Base-by-base conservation (phyloP, 306 rosid genomes). In the Fragaria ananassa region DNA sequence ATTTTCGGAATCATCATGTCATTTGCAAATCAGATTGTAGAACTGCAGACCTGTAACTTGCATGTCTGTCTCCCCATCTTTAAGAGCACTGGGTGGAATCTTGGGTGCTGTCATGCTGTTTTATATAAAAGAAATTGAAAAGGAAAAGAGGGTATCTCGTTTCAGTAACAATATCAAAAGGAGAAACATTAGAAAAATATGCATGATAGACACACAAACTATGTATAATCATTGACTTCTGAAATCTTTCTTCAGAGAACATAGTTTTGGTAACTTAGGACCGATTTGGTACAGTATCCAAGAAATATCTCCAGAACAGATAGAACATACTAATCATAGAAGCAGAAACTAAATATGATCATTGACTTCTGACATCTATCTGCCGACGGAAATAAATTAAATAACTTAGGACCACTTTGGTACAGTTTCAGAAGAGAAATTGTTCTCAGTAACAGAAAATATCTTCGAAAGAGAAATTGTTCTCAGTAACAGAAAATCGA, bases 31-130 rank as follows among this genome's bases (percentile, higher is more conserved):
- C 67, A 63, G 49, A 84, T 44, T 57, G 41, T 56, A 71, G 78
- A 72, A 77, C 21, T 71, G 46, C 82, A 85, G 31, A 94, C 98
- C 97, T 89, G 97, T 86, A 73, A 92, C 90, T 42, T 70, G 74
- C 84, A 91, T 74, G 74, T 94, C 89, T 37, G 97, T 83, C 88
- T 94, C 98, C 25, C 97, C 98, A 81, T 81, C 85, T 87, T 78
- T 50, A 75, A 86, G 87, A 75, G 98, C 93, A 84, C 88, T 81
- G n/a, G 88, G 83, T 72, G 93, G 97, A 83, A 94, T 94, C 71
- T 8, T 78, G 19, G 98, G 98, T 35, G 98, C 98, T 8, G 98
- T 92, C 93, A 88, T 94, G 76, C 98, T 94, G 91, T 87, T 51
- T 76, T 34, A 65, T 58, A 70, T 18, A 72, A 78, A 81, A 72